Conservation (phyloP, 805 yeast species). For the Jamesozyma lodderae region DNA sequence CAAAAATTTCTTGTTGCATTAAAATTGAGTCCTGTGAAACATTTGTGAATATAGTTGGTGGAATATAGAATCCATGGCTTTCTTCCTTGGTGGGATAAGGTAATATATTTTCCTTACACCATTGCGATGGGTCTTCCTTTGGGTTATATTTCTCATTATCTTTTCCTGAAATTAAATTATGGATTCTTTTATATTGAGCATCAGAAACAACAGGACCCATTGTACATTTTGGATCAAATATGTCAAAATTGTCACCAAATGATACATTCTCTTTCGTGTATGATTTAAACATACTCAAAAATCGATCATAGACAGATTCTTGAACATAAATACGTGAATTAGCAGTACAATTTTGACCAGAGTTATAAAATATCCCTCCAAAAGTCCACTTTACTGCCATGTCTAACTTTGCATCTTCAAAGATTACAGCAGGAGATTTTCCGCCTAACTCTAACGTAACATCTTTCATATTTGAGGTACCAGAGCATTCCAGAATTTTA, state of each 20-base stretch:
- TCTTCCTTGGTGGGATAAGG: constrained; percentile 10
- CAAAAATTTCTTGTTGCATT: constrained; percentile 37
- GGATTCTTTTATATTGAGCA: constrained; percentile 36
- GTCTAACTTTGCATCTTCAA: constrained; percentile 36
- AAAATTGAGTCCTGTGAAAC: constrained; percentile 32
- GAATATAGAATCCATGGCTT: constrained; percentile 29
- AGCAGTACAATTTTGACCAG: constrained; percentile 54
- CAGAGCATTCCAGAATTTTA: constrained; percentile 32
- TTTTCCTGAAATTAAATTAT: constrained; percentile 28
- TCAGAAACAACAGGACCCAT: constrained; percentile 47
- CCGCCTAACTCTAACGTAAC: constrained; percentile 41
- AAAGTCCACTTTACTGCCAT: constrained; percentile 38
- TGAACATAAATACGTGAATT: constrained; percentile 49
- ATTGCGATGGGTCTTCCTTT: constrained; percentile 26
- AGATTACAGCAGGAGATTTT: constrained; percentile 38
- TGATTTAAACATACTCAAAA: constrained; percentile 32
- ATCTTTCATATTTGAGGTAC: constrained; percentile 33
- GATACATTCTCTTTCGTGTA: constrained; percentile 37
- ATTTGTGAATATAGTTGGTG: constrained; percentile 37
- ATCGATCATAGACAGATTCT: constrained; percentile 40
- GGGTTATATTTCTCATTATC: neutral
- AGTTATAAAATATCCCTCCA: constrained; percentile 44
- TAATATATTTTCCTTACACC: constrained; percentile 32
- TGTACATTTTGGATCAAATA: constrained; percentile 32
- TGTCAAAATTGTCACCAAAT: constrained; percentile 46